Base-by-base conservation (phyloP, 208 protist species). In the Kentomonas sorsogonicus region DNA sequence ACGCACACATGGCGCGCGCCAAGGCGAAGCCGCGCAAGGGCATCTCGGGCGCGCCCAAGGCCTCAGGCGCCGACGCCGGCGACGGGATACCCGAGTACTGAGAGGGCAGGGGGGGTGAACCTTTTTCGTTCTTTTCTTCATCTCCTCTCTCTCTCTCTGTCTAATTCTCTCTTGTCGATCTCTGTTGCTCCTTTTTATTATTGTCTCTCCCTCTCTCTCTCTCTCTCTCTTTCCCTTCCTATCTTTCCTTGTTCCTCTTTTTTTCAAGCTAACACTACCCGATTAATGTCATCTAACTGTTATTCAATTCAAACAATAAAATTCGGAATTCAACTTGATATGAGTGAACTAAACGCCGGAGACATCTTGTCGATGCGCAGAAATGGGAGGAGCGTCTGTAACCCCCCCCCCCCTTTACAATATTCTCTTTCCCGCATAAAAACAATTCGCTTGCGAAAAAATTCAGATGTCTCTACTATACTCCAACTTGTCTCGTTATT, bases 1-100 rank as follows among this genome's bases (percentile, higher is more conserved):
- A 93, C 56, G 76, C 78, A 38, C 50, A 85, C 22, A 83, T 86
- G 69, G 54, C 60, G 25, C 83, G 78, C 66, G 81, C 80, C 15
- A 74, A 78, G 60, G 65, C 68, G 38, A 90, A 90, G 65, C 72
- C 72, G 41, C 51, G 65, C 11, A 81, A 80, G 60, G 59, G 80
- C n/a, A 63, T 90, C 31, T 83, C 74, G 10, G 86, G 80, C 18
- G 53, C 61, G 7, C 60, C 74, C 9, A 66, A 53, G 56, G 63
- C 53, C 54, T 39, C 47, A 7, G 31, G 63, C 5, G 53, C 22
- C 16, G 63, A 60, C 27, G 66, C 54, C n/a, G 60, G 20, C 11
- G 60, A 13, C 18, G 62, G 13, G 38, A 18, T 4, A 43, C 2
- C 2, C 18, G 38, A 4, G 18, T 36, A 36, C 33, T 36, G 7